Conservation (phyloP, 306 rosid species). For the Crotalaria pallida region DNA sequence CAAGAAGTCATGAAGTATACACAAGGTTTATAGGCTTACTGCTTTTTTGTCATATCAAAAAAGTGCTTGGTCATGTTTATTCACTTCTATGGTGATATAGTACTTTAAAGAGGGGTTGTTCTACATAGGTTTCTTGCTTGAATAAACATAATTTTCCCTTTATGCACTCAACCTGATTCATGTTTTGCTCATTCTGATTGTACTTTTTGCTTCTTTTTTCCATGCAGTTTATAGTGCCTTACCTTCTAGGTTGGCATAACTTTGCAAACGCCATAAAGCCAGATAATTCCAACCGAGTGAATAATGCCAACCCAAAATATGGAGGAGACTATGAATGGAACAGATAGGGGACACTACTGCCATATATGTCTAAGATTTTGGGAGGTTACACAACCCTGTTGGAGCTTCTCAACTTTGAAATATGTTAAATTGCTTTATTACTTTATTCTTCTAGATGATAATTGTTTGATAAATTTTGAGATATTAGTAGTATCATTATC, state of each 20-base stretch:
- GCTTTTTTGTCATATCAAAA: background rate
- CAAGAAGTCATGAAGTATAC: background rate
- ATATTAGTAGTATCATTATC: background rate
- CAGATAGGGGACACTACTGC: conserved; percentile 30
- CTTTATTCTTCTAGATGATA: conserved; percentile 11
- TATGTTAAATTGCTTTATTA: conserved; percentile 5
- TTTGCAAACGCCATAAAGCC: conserved; percentile 55
- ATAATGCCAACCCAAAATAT: conserved; percentile 40
- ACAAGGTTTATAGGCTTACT: background rate
- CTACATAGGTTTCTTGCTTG: background rate
- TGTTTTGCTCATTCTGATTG: background rate
- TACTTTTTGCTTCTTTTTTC: conserved; percentile 17
- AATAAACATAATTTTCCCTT: background rate
- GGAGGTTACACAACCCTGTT: background rate
- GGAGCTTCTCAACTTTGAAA: conserved; percentile 5
- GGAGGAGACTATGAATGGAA: conserved; percentile 63
- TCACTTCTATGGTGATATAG: background rate
- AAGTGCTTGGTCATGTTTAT: background rate
- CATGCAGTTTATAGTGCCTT: conserved; percentile 71
- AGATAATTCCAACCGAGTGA: conserved; percentile 36
- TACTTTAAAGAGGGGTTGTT: too few species aligned
- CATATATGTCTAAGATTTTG: background rate
- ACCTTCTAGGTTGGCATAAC: conserved; percentile 82
- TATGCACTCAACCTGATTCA: background rate
- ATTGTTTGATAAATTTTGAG: conserved; percentile 11